phyloP scores from a whole-genome alignment of 345 rosid species.

The Brassica incana region DNA sequence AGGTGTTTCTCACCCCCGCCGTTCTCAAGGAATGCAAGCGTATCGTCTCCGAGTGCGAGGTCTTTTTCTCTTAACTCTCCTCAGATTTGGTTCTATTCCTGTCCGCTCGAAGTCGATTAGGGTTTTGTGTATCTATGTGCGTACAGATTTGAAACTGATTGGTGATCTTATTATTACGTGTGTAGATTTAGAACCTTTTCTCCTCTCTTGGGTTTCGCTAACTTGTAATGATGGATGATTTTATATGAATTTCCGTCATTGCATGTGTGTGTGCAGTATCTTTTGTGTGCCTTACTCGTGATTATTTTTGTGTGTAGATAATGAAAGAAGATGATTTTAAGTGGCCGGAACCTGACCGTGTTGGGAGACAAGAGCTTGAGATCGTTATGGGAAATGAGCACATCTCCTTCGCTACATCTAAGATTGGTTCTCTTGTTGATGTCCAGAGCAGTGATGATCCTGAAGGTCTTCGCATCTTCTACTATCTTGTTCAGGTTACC shows the following conservation, averaged over 20 bases:
- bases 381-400: constrained; percentile 98
- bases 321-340: constrained; percentile 98
- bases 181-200: constrained; percentile 4
- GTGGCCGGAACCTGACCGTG: constrained; percentile 99
- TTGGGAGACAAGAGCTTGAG: constrained; percentile 97
- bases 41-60: constrained; percentile 97
- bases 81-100: background rate
- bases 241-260: background rate
- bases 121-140: background rate
- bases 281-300: background rate
- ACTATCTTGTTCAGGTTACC: constrained; percentile 90
- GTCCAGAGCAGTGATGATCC: constrained; percentile 95
- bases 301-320: constrained; percentile 49
- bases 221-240: background rate
- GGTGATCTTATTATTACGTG: background rate
- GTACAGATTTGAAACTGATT: background rate
- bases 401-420: constrained; percentile 90
- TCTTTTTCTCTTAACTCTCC: constrained; percentile 9
- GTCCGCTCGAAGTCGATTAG: background rate
- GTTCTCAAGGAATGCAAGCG: constrained; percentile 95
- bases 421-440: constrained; percentile 98
- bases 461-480: constrained; percentile 97
- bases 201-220: background rate
- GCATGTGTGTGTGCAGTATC: background rate
- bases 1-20: constrained; percentile 93